Conservation (phyloP, 495 filamentous ascomycete genomes). For the Sordaria brevicollis region DNA sequence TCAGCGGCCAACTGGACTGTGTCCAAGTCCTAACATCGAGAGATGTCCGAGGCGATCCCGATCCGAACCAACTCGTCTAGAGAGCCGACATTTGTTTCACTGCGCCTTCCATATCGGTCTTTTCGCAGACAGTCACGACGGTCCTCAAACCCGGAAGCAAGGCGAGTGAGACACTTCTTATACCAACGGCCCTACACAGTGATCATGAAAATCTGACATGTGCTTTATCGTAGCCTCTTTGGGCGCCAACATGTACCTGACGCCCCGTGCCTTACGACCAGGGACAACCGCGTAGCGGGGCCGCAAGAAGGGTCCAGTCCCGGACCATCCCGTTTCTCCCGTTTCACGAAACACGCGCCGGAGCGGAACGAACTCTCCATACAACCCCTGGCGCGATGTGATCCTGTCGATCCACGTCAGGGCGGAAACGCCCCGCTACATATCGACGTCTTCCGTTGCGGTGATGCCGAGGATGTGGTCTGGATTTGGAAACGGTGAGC, state of each 20-base stretch:
- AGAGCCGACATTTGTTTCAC: background rate
- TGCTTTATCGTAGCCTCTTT: background rate
- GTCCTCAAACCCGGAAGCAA: background rate
- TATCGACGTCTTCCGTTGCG: background rate
- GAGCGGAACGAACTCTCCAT: background rate
- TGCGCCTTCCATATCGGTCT: background rate
- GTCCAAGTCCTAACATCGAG: background rate
- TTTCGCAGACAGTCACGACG: background rate
- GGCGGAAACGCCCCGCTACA: background rate
- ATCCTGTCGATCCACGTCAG: background rate
- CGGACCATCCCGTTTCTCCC: background rate
- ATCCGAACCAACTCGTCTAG: background rate
- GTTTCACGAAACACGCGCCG: background rate
- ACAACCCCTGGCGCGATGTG: background rate
- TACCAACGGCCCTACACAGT: background rate
- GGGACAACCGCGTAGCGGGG: background rate
- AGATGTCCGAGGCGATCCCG: background rate
- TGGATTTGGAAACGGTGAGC: background rate
- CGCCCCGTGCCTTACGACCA: background rate
- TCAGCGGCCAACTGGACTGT: background rate
- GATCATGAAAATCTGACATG: background rate
- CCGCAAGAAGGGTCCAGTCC: background rate
- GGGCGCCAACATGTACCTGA: background rate
- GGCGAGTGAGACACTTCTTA: background rate
- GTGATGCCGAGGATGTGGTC: background rate